Base-by-base conservation (phyloP, 768 basidiomycete genomes). In the Mycena galericulata region DNA sequence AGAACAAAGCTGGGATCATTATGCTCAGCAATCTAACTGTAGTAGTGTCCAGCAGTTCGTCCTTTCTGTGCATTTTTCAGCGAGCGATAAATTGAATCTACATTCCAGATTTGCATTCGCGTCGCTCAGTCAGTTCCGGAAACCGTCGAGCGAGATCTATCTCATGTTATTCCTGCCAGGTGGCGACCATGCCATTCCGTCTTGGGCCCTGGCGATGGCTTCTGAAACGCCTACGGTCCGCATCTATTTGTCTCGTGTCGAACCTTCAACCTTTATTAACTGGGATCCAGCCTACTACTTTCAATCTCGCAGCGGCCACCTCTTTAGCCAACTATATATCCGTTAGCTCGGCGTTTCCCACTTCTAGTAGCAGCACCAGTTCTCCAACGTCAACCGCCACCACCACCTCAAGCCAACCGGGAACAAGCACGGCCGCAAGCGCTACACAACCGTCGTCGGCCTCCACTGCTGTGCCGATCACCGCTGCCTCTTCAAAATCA, bases 351-450 rank as follows among this genome's bases (percentile, higher is more conserved):
- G 8, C 45, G 10, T 20, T 51, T 14, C 5, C n/a, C 11, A 22
- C n/a, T 10, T 18, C 40, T 30, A 36, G 24, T 8, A 46, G 30
- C 30, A 27, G 27, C 10, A 10, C 56, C 8, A 53, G 14, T 49
- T 24, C 57, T 18, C 15, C 46, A 22, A 38, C 34, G 29, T 45
- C 64, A 15, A 27, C 29, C 4, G 20, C 57, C 11, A n/a, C 4
- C 20, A 26, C 53, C 11, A 4, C 24, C 30, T 10, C 40, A 5
- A 57, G 27, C 17, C 12, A 30, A 4, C 4, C 43, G 22, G 11
- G 1, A 15, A 22, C 36, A 11, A 18, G 81, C 79, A 81, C 80
- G 73, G 78, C 80, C 1, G 5, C 27, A n/a, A n/a, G n/a, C n/a
- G n/a, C n/a, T n/a, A n/a, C n/a, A n/a, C n/a, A n/a, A n/a, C n/a